Evolutionary conservation across 2,329 filamentous ascomycete species (phyloP), one percentile per base, ranked within the genome.

Genomic region (Esteya vermicola): DNA sequence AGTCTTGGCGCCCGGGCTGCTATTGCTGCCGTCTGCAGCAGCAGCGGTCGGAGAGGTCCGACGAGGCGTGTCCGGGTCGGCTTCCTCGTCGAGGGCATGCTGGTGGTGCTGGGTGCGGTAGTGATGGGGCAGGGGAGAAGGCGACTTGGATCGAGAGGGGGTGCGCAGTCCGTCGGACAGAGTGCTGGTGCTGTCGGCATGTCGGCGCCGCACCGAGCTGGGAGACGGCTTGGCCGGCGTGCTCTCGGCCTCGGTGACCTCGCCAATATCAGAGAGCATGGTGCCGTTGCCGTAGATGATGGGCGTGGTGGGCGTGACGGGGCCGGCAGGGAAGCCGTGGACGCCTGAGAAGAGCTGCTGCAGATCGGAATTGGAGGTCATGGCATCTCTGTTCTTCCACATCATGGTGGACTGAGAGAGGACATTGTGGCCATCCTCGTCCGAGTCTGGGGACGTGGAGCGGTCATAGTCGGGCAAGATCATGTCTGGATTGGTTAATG

Each of bases 401-500:
- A 66, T 61, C 48, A 57, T 60, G 23, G 65, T 61, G 51, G 69
- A 65, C 44, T 68, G 67, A 43, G 59, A 52, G 41, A 31, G 62
- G 51, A 68, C 64, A 43, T 67, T 36, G 22, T 36, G 43, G 45
- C 19, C 20, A 12, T 46, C 45, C 33, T 64, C 53, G 56, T 72
- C 60, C 54, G 68, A 62, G 55, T 68, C 64, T 53, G 70, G 60
- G 56, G 64, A 56, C 57, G 64, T 48, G 56, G 71, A 55, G 56
- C 68, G 69, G 48, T 76, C 73, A 53, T 79, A 77, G 55, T 81
- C 78, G 45, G 88, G 88, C 39, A 95, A 65, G 52, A 95, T 93
- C 85, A 94, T 88, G 57, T 93, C 88, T 39, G 86, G 85, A 58
- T 94, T 93, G 41, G 85, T 93, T 52, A 95, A 65, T 3, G 88